Evolutionary conservation across 768 basidiomycete genomes (phyloP), one percentile per base, ranked within the genome.

Genomic region (Megacollybia marginata): DNA sequence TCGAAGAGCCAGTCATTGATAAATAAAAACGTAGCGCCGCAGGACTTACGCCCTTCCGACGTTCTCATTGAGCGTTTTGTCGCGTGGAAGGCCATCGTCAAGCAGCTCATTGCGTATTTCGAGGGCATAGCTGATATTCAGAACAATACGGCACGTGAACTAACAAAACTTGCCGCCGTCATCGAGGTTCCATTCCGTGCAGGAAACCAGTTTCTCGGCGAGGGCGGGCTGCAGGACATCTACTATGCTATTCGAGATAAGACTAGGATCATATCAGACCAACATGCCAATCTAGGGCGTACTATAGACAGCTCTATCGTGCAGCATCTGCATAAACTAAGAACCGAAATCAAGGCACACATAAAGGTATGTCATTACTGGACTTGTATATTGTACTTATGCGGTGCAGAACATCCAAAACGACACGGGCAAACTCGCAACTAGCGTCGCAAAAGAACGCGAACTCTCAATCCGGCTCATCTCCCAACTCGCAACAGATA

Each of bases 151-250:
- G 92, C 94, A 11, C 82, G 82, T 53, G 95, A 98, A 67, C 78
- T 97, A 61, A 88, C 86, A 6, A 94, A 95, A 65, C 82, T 99
- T 42, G 88, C 89, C 9, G 92, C 85, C 2, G 91, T 98, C 53
- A 95, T 99, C 52, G 95, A 99, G 65, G 95, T 98, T 0, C 96
- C 96, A 0, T 98, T 99, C 72, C 74, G 86, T 33, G 80, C 90
- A 2, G 94, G 93, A 7, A 95, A 96, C 68, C 95, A 98, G 71
- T 99, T 99, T 63, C 74, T 99, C 4, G 96, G 96, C n/a, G 93
- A 98, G 65, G 91, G 90, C 11, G 95, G 96, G 44, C 71, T 99
- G 45, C 92, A 94, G 88, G 95, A 97, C 61, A 80, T 96, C 15
- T 98, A 87, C 68, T 98, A 92, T 68, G 77, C 73, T 51, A 83